phyloP scores from a whole-genome alignment of 352 stramenopile genomes.

The Aphanomyces astaci region DNA sequence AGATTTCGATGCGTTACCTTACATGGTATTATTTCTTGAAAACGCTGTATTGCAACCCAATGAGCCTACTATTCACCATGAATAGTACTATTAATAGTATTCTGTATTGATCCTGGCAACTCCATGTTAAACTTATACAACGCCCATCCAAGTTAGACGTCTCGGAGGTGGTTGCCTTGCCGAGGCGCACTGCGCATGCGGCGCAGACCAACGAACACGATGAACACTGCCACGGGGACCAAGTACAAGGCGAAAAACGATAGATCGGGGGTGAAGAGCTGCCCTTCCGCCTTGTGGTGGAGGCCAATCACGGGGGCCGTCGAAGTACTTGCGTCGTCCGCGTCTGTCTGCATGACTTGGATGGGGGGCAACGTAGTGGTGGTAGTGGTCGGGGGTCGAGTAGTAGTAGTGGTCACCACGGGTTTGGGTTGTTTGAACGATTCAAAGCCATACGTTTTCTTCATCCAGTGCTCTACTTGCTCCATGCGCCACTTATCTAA shows the following conservation, averaged over 20 bases:
- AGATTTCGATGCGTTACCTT: too few species aligned
- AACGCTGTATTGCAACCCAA: too few species aligned
- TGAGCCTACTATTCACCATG: too few species aligned
- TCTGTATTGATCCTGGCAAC: too few species aligned
- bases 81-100: too few species aligned
- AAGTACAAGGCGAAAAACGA: slow-evolving; percentile 78
- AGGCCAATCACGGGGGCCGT: not conserved
- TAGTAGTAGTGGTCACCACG: slow-evolving; percentile 45
- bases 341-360: slow-evolving; percentile 30
- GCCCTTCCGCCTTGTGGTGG: slow-evolving; percentile 23
- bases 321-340: not conserved
- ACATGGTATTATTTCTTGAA: too few species aligned
- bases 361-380: not conserved
- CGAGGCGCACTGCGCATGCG: not conserved
- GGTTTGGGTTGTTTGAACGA: slow-evolving; percentile 50
- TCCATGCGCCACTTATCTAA: slow-evolving; percentile 40
- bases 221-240: slow-evolving; percentile 52
- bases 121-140: too few species aligned
- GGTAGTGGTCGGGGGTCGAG: slow-evolving; percentile 39
- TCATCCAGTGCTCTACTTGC: slow-evolving; percentile 72
- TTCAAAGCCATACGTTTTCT: slow-evolving; percentile 49
- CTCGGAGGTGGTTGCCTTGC: not conserved
- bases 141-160: not conserved
- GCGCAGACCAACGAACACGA: slow-evolving; percentile 55
- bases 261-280: slow-evolving; percentile 41